These are phyloP conservation scores for Metarhizium brunneum DNA, from an alignment of 2,329 filamentous ascomycete genomes.

Conservation along the genomic window DNA sequence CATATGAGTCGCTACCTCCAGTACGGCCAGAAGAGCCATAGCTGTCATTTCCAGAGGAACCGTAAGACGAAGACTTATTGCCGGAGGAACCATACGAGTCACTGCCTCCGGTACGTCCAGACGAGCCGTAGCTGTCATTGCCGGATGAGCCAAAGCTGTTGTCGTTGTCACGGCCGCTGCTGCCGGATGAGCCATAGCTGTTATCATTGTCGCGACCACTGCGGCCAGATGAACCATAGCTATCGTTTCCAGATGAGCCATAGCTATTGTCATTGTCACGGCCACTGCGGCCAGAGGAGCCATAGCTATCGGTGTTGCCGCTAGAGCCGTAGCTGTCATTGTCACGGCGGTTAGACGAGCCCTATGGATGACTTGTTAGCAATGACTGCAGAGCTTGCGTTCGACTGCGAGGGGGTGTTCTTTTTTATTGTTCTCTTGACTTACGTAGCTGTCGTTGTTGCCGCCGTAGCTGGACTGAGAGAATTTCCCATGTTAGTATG, in stretches of 20 bases:
- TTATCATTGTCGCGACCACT: conserved; percentile 8
- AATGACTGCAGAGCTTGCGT: background rate
- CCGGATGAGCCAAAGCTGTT: conserved; percentile 16
- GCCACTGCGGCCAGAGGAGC: conserved; percentile 3
- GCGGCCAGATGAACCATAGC: conserved; percentile 10
- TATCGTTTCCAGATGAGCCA: conserved; percentile 12
- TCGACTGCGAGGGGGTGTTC: background rate
- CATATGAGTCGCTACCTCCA: conserved; percentile 8
- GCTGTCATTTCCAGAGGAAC: conserved; percentile 8
- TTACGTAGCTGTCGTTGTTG: conserved; percentile 18
- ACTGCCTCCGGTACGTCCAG: background rate
- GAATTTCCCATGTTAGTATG: conserved; percentile 1
- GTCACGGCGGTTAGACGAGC: conserved; percentile 11
- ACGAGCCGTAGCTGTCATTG: conserved; percentile 9
- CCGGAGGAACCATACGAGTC: conserved; percentile 12
- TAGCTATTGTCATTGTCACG: conserved; percentile 9
- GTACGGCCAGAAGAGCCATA: conserved; percentile 11
- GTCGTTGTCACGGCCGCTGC: conserved; percentile 6
- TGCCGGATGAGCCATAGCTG: conserved; percentile 14
- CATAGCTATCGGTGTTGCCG: conserved; percentile 10
- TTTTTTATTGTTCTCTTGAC: conserved; percentile 1
- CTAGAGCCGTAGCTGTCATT: conserved; percentile 11
- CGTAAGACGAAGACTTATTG: conserved; percentile 7
- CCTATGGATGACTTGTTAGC: conserved; percentile 10
- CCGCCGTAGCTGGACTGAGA: conserved; percentile 18